Base-by-base conservation (phyloP, 495 filamentous ascomycete genomes). In the Hypoxylon intermedium region DNA sequence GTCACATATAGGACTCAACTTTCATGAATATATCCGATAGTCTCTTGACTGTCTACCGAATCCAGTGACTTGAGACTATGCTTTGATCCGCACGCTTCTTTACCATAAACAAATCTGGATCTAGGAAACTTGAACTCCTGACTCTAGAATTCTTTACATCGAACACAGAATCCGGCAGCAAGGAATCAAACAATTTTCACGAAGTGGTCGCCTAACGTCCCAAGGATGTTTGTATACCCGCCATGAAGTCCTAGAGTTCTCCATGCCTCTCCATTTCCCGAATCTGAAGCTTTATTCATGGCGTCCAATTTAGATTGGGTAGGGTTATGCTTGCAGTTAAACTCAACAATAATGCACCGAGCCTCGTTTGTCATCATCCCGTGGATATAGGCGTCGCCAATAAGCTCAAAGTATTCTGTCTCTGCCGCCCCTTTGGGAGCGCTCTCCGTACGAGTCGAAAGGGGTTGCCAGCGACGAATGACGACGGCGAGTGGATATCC, bases 291-390 rank as follows among this genome's bases (percentile, higher is more conserved):
- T 16, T 37, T 40, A 6, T 45, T 21, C 31, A 51, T 45, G 36
- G 45, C 51, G 11, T 55, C 44, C 16, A 38, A 11, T 26, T 65
- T 42, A 5, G 61, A 23, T 12, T 53, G 13, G 12, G 54, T 65
- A 18, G 61, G 44, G 21, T 65, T 46, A 21, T 19, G 46, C 23
- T 49, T 53, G 19, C 49, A 59, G 18, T 47, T 40, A 19, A 65
- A 65, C 19, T 59, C 55, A 4, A 54, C 61, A 16, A 16, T 68
- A 18, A 65, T 59, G 18, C 61, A 65, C 3, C 61, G 54, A 15
- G 53, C 69, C 41, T 71, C 58, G 9, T 67, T 67, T 11, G 46
- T 40, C 66, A 71, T 71, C 41, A 71, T 63, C 7, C 68, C 68
- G 45, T 72, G 63, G 9, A 67, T 58, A 37, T 62, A 72, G 0